These are phyloP conservation scores for Monilinia aucupariae DNA, from an alignment of 2,329 filamentous ascomycete genomes.

Conservation along the genomic window DNA sequence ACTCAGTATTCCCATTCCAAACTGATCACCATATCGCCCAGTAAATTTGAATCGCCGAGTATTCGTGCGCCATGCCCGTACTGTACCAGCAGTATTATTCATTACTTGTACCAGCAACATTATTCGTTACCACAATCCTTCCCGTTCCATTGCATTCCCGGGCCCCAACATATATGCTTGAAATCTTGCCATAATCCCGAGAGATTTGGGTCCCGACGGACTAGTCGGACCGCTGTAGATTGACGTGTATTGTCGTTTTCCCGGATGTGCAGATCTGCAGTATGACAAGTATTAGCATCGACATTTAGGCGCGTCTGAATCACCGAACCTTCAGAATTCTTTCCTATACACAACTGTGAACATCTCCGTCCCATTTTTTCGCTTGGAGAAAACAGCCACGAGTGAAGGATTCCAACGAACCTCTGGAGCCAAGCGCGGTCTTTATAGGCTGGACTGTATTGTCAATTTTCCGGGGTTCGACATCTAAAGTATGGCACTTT, in stretches of 20 bases:
- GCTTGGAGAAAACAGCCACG: not conserved
- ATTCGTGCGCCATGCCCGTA: not conserved
- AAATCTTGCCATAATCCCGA: not conserved
- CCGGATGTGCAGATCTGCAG: not conserved
- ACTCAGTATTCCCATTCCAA: not conserved
- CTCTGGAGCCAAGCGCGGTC: not conserved
- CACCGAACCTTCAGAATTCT: not conserved
- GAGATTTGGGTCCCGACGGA: not conserved
- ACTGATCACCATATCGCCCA: not conserved
- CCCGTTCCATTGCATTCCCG: not conserved
- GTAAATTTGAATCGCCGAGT: not conserved
- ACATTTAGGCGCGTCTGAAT: not conserved
- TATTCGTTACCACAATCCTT: not conserved
- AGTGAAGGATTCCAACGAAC: not conserved
- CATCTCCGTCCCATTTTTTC: not conserved
- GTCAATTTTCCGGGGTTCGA: not conserved
- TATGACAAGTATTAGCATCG: not conserved
- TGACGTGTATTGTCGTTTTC: not conserved
- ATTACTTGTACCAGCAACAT: not conserved
- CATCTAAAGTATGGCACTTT: not conserved
- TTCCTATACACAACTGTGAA: not conserved
- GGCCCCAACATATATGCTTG: constrained; percentile 1
- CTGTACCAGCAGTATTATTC: not conserved
- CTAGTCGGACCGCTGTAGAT: not conserved
- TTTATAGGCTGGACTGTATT: not conserved